phyloP scores from a whole-genome alignment of 164 flowering plant species.

The Dillenia suffruticosa region DNA sequence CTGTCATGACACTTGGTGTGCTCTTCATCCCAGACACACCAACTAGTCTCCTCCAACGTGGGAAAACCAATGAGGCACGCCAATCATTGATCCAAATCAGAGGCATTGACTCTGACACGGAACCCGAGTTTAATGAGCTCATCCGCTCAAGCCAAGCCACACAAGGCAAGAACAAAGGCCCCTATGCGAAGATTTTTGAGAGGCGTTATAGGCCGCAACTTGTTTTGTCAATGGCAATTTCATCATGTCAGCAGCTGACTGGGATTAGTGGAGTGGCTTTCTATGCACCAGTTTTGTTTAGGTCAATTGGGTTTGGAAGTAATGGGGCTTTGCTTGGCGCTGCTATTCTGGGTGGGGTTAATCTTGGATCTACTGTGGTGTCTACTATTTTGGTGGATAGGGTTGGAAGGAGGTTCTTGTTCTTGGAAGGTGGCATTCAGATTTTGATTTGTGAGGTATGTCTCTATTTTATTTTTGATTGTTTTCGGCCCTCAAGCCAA shows the following conservation, averaged over 20 bases:
- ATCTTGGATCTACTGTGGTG: not conserved
- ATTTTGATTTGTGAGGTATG: slow-evolving; percentile 10
- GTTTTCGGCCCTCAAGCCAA: no score
- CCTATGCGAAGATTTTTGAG: slow-evolving; percentile 3
- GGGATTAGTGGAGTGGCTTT: slow-evolving; percentile 4
- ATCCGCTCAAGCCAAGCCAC: slow-evolving; percentile 3
- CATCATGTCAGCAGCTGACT: slow-evolving; percentile 15
- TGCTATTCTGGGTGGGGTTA: slow-evolving; percentile 3
- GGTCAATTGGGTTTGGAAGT: slow-evolving; percentile 9
- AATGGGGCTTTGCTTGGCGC: slow-evolving; percentile 5
- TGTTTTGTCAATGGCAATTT: slow-evolving; percentile 13
- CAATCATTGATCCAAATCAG: slow-evolving; percentile 4
- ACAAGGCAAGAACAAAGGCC: not conserved
- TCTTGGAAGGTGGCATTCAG: slow-evolving; percentile 12
- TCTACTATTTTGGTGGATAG: slow-evolving; percentile 11
- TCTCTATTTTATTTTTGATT: no score
- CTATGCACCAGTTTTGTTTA: slow-evolving; percentile 12
- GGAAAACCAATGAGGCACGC: slow-evolving; percentile 6
- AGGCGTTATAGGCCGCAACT: slow-evolving; percentile 21
- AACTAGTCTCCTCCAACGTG: slow-evolving; percentile 19
- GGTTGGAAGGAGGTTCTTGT: slow-evolving; percentile 10
- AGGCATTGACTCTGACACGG: slow-evolving; percentile 5
- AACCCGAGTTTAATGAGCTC: slow-evolving; percentile 10
- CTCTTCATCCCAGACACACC: slow-evolving; percentile 15
- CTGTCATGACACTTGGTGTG: slow-evolving; percentile 30